Evolutionary conservation across 805 yeast species (phyloP).

Genomic region (Candida ponderosae): DNA sequence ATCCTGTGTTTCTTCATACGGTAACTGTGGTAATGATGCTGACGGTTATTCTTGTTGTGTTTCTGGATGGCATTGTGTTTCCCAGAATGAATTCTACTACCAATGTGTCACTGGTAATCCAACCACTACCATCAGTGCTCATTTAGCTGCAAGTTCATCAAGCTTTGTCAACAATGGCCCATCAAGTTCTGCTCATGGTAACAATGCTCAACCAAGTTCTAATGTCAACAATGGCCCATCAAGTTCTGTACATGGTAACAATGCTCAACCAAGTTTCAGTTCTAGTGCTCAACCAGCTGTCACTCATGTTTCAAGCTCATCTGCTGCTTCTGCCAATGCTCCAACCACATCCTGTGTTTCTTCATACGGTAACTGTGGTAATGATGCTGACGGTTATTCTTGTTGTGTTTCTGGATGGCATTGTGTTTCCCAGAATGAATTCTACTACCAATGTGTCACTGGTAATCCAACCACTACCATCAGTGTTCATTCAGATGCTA

Average conservation of each 20-base stretch:
- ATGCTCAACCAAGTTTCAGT: too few species aligned
- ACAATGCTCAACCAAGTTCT: too few species aligned
- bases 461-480: background rate
- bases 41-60: background rate
- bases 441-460: slow-evolving; percentile 2
- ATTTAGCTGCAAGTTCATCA: too few species aligned
- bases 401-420: background rate
- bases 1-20: background rate
- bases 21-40: slow-evolving; percentile 1
- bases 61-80: background rate
- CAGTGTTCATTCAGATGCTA: too few species aligned
- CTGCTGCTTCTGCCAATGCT: too few species aligned
- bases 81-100: slow-evolving; percentile 1
- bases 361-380: slow-evolving; percentile 1
- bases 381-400: background rate
- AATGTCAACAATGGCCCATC: too few species aligned
- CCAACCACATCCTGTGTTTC: background rate
- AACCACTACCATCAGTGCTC: too few species aligned
- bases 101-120: slow-evolving; percentile 3
- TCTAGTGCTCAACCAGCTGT: too few species aligned
- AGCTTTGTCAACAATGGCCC: too few species aligned
- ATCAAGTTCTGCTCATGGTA: too few species aligned
- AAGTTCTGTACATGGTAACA: too few species aligned
- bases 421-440: slow-evolving; percentile 1
- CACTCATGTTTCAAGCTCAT: too few species aligned